phyloP scores from a whole-genome alignment of 2,329 filamentous ascomycete species.

The Fusarium ramigenum region DNA sequence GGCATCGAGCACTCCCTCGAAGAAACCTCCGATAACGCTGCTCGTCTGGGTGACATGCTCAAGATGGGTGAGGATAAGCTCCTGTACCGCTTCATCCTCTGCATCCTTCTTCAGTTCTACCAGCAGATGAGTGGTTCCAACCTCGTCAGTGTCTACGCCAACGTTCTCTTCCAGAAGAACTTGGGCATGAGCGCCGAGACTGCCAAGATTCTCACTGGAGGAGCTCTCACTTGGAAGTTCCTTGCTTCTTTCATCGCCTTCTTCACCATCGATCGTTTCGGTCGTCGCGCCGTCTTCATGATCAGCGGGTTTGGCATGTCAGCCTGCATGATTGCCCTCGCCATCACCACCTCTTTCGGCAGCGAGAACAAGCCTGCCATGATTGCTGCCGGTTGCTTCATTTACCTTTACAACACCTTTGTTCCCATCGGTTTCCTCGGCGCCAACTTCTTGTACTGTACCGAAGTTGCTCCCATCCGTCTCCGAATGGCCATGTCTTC shows the following conservation, averaged over 20 bases:
- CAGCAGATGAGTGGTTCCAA: slow-evolving; percentile 45
- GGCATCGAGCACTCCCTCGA: slow-evolving; percentile 61
- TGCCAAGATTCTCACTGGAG: slow-evolving; percentile 39
- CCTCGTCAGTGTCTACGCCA: slow-evolving; percentile 44
- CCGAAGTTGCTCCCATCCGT: slow-evolving; percentile 61
- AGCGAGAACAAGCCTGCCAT: slow-evolving; percentile 36
- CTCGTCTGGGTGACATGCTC: slow-evolving; percentile 55
- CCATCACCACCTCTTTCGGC: slow-evolving; percentile 38
- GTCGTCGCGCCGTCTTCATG: slow-evolving; percentile 40
- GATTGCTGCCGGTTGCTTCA: slow-evolving; percentile 50
- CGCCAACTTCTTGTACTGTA: slow-evolving; percentile 67
- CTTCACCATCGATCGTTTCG: slow-evolving; percentile 44
- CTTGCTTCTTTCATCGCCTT: slow-evolving; percentile 43
- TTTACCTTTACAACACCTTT: slow-evolving; percentile 75
- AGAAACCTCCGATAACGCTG: slow-evolving; percentile 48
- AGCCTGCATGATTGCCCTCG: slow-evolving; percentile 40
- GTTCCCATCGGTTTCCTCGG: slow-evolving; percentile 73
- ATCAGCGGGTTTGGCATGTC: slow-evolving; percentile 43
- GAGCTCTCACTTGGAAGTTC: slow-evolving; percentile 48
- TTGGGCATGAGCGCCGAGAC: slow-evolving; percentile 34
- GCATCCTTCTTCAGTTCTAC: slow-evolving; percentile 46
- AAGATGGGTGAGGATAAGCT: slow-evolving; percentile 61
- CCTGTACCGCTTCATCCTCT: slow-evolving; percentile 54
- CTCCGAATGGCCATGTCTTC: slow-evolving; percentile 57
- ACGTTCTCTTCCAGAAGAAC: slow-evolving; percentile 44